phyloP scores from a whole-genome alignment of 768 basidiomycete genomes.

The Naganishia friedmannii region DNA sequence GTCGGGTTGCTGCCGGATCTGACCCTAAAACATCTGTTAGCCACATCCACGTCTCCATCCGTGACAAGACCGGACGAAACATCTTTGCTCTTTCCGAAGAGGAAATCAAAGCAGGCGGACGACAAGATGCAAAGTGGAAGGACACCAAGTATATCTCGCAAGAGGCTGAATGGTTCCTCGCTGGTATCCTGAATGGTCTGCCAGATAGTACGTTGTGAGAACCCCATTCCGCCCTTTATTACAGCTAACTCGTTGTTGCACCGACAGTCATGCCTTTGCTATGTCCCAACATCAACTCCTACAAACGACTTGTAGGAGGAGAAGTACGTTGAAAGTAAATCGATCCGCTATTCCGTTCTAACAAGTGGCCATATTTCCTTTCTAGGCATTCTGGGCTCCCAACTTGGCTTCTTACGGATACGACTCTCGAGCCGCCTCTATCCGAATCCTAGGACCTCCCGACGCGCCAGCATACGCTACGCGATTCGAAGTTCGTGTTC shows the following conservation, averaged over 20 bases:
- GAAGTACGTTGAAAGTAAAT: conserved; percentile 53
- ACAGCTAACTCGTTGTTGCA: neutral
- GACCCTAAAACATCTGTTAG: too few relatives aligned
- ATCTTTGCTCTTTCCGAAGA: conserved; percentile 70
- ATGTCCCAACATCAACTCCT: conserved; percentile 86
- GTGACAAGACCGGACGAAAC: conserved; percentile 67
- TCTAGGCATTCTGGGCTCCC: conserved; percentile 77
- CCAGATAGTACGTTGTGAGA: conserved; percentile 67
- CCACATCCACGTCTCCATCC: conserved; percentile 87
- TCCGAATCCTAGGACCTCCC: conserved; percentile 89
- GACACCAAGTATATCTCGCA: conserved; percentile 83
- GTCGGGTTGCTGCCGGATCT: too few relatives aligned
- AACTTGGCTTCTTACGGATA: conserved; percentile 92
- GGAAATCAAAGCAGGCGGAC: conserved; percentile 62
- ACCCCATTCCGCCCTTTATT: neutral
- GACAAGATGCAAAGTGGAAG: conserved; percentile 67
- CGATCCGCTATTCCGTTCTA: neutral
- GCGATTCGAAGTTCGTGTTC: conserved; percentile 86
- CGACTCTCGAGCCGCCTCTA: conserved; percentile 86
- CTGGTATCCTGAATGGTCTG: conserved; percentile 83
- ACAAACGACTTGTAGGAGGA: conserved; percentile 91
- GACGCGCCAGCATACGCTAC: conserved; percentile 77
- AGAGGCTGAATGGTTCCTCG: conserved; percentile 87
- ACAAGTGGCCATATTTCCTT: neutral
- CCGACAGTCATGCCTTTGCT: conserved; percentile 75